A percentile compares a stretch with the other conserved stretches of the same genome.
These are phyloP conservation scores for Fusarium veterinarium DNA, from an alignment of 2,329 filamentous ascomycete genomes.

Conservation along the genomic window DNA sequence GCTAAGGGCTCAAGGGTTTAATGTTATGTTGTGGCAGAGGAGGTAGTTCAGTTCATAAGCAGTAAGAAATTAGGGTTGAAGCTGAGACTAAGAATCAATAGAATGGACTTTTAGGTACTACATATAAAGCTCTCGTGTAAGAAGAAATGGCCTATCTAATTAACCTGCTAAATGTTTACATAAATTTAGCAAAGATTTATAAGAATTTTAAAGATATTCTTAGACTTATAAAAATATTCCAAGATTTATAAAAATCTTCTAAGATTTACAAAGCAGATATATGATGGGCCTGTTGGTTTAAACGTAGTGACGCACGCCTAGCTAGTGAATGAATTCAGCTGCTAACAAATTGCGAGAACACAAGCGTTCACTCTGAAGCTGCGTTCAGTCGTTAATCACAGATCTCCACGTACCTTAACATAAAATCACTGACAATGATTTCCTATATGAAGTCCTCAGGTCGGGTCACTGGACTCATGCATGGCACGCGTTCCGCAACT, in stretches of 20 bases:
- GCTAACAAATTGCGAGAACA: background rate
- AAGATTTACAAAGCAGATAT: background rate
- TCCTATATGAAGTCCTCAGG: background rate
- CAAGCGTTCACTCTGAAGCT: background rate
- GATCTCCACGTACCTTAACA: accelerated
- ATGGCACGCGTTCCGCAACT: background rate
- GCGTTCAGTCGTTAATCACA: background rate
- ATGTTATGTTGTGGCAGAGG: background rate
- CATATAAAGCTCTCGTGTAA: too few relatives aligned
- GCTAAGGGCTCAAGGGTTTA: background rate
- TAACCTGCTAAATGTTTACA: background rate
- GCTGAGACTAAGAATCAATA: background rate
- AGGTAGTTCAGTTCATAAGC: too few relatives aligned
- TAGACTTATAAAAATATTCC: background rate
- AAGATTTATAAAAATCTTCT: background rate
- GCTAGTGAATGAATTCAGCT: background rate
- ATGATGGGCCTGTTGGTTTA: background rate
- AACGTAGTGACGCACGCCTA: background rate
- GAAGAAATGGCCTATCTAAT: background rate
- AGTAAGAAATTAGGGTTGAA: background rate
- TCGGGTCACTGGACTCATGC: background rate
- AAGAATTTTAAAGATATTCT: too few relatives aligned
- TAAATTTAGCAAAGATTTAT: background rate
- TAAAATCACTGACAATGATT: background rate
- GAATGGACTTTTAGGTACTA: too few relatives aligned